phyloP scores from a whole-genome alignment of 2,329 filamentous ascomycete genomes.

The Mycosphaerella sp. region DNA sequence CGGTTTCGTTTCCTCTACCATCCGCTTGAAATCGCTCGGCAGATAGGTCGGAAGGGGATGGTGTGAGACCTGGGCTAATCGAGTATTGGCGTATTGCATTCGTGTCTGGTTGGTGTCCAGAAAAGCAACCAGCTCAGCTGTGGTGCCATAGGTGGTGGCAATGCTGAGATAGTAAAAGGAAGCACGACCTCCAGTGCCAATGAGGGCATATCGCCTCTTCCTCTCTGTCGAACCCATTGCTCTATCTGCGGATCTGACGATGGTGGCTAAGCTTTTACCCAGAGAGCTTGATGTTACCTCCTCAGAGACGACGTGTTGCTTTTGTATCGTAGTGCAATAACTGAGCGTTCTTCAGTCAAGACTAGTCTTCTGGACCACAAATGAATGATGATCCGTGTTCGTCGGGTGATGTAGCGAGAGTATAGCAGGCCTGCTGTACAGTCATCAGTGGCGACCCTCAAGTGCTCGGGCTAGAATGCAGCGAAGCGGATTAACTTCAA shows the following conservation, averaged over 20 bases:
- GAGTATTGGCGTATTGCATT: constrained; percentile 51
- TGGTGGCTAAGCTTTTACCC: too few relatives aligned
- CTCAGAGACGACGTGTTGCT: neutral
- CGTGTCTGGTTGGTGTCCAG: constrained; percentile 58
- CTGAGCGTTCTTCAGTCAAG: neutral
- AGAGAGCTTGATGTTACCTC: neutral
- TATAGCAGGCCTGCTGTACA: neutral
- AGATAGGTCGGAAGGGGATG: constrained; percentile 48
- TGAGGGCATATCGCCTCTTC: constrained; percentile 43
- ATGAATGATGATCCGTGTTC: neutral
- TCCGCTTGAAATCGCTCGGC: constrained; percentile 51
- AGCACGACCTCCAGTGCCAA: constrained; percentile 55
- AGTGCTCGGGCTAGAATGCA: neutral
- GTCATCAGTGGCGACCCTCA: neutral
- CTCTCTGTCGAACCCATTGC: neutral
- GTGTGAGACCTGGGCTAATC: constrained; percentile 44
- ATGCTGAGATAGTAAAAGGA: constrained; percentile 57
- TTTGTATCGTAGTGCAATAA: neutral
- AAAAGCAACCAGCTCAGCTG: constrained; percentile 49
- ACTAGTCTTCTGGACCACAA: neutral
- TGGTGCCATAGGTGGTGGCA: constrained; percentile 46
- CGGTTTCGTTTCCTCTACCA: constrained; percentile 52
- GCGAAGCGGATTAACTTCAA: neutral
- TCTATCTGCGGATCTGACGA: too few relatives aligned
- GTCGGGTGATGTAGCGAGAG: neutral